Evolutionary conservation across 148 eudicot species (phyloP).

Genomic region (Dysphania ambrosioides): DNA sequence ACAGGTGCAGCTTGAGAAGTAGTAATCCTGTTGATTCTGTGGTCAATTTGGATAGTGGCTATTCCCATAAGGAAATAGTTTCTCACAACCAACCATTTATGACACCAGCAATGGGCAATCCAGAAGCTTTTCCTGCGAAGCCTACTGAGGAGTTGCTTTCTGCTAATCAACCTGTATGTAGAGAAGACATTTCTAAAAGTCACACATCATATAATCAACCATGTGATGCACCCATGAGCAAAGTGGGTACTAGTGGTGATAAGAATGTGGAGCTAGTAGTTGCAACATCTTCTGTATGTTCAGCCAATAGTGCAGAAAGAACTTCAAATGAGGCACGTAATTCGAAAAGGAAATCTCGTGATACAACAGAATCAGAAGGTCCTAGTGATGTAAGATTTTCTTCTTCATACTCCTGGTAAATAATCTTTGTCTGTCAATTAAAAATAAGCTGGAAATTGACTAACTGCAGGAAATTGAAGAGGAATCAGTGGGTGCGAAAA

Average conservation of each 20-base stretch:
- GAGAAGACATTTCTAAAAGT: slow-evolving; percentile 10
- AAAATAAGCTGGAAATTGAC: neutral
- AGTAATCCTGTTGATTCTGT: slow-evolving; percentile 30
- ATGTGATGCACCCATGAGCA: slow-evolving; percentile 25
- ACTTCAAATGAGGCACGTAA: slow-evolving; percentile 52
- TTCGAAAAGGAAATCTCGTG: slow-evolving; percentile 64
- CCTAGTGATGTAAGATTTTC: slow-evolving; percentile 65
- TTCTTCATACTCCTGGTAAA: slow-evolving; percentile 1
- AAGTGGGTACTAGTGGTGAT: slow-evolving; percentile 37
- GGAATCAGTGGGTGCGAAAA: slow-evolving; percentile 68
- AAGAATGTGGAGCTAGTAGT: slow-evolving; percentile 46
- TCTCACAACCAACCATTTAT: slow-evolving; percentile 27
- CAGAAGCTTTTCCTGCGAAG: slow-evolving; percentile 26
- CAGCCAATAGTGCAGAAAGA: slow-evolving; percentile 77
- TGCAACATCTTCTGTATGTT: slow-evolving; percentile 77
- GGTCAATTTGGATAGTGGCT: slow-evolving; percentile 27
- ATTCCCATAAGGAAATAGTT: slow-evolving; percentile 34
- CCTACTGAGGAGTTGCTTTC: slow-evolving; percentile 30
- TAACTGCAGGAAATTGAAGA: slow-evolving; percentile 75
- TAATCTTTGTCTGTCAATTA: slow-evolving; percentile 6
- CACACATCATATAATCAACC: slow-evolving; percentile 20
- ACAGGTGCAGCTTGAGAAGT: slow-evolving; percentile 24
- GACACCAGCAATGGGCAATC: slow-evolving; percentile 23
- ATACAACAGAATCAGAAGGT: slow-evolving; percentile 71
- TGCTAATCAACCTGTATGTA: slow-evolving; percentile 14